Base-by-base conservation (phyloP, 1,139 yeast species). In the Blastobotrys ciferrii region DNA sequence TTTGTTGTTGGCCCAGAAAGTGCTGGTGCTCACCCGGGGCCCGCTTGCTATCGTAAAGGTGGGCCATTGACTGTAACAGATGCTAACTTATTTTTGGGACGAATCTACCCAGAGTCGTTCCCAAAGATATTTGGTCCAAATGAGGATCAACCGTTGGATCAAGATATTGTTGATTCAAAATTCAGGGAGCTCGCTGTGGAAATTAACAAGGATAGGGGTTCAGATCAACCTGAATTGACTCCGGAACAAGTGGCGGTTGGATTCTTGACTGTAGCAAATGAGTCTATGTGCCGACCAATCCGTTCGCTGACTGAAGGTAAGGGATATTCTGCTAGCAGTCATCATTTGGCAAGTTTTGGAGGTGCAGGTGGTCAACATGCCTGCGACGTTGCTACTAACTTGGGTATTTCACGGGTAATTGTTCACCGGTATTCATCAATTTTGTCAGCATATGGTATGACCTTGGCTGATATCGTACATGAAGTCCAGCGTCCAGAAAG, bases 341-440 rank as follows among this genome's bases (percentile, higher is more conserved):
- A 76, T 54, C 62, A 65, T 38, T 64, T 76, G 45, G 78, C 80
- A 11, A 67, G 75, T 33, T 77, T 76, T 58, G 81, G 81, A 12
- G 81, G 81, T 14, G 78, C 81, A 2, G 81, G 81, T 20, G 81
- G 80, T 12, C 81, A 76, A 58, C 78, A 75, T 54, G 78, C 79
- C 2, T 69, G 70, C 41, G 73, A 75, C 1, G 67, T 76, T 32
- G 81, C 81, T 2, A 62, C 64, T 33, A 69, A 67, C 20, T 61
- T 76, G 50, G 76, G 75, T 17, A 76, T 76, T 38, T 51, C 60
- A 7, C 63, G 65, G 42, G 76, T 76, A 2, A 58, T 74, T 12
- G 70, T 77, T 37, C 81, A 77, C 60, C 68, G 69, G 47, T 73
- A 76, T 57, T 76, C 81, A 1, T 75, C 80, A 1, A 63, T 76